A percentile compares a stretch with the other conserved stretches of the same genome.
Evolutionary conservation across 2,329 filamentous ascomycete species (phyloP).

Genomic region (Cephalotrichum gorgonifer): DNA sequence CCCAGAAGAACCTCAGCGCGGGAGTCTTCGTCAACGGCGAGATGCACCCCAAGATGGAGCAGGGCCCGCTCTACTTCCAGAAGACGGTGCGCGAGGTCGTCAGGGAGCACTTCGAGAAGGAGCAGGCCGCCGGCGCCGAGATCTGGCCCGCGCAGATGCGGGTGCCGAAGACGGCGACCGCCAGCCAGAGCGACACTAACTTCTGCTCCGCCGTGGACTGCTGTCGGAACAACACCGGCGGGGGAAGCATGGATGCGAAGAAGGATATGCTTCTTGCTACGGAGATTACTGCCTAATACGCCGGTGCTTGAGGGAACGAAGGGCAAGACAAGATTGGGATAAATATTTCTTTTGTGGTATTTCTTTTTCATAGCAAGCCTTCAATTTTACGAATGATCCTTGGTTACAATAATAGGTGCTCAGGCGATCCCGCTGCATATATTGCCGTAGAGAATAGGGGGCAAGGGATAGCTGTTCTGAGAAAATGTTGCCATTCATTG

Average conservation of each 20-base stretch:
- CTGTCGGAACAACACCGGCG: neutral
- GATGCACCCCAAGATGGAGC: slow-evolving; percentile 50
- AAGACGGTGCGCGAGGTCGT: slow-evolving; percentile 36
- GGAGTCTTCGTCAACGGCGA: slow-evolving; percentile 54
- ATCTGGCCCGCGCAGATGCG: slow-evolving; percentile 40
- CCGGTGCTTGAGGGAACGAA: neutral
- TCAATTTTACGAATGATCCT: neutral
- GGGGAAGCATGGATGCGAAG: neutral
- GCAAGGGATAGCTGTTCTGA: no score
- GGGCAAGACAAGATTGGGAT: neutral
- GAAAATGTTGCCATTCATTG: no score
- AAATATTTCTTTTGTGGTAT: no score
- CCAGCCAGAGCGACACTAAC: slow-evolving; percentile 16
- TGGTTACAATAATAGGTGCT: no score
- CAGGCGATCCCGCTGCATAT: no score
- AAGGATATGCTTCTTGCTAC: neutral
- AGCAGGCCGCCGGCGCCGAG: slow-evolving; percentile 31
- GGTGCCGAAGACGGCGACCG: slow-evolving; percentile 15
- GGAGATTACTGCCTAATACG: neutral
- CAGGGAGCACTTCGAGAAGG: slow-evolving; percentile 33
- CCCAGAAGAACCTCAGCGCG: slow-evolving; percentile 50
- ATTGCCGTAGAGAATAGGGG: no score
- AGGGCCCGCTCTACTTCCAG: slow-evolving; percentile 48
- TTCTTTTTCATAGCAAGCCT: neutral
- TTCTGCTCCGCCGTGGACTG: slow-evolving; percentile 18